A percentile compares a stretch with the other conserved stretches of the same genome.
phyloP scores from a whole-genome alignment of 202 grass and related monocot genomes.

The Setaria italica region DNA sequence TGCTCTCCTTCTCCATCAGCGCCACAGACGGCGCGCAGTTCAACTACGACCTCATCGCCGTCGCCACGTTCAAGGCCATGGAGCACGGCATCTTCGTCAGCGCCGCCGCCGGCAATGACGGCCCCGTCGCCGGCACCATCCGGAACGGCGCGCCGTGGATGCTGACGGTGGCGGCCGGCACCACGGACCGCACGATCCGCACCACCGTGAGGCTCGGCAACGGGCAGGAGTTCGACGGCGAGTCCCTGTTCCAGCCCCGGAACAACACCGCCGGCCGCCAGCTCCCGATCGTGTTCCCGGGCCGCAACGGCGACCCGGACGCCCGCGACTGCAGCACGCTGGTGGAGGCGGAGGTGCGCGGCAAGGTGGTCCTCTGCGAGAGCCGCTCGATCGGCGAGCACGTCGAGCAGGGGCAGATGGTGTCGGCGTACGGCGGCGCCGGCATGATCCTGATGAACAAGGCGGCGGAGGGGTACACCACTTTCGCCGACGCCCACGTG shows the following conservation, averaged over 20 bases:
- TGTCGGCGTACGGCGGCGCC: conserved; percentile 52
- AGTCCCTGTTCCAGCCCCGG: conserved; percentile 65
- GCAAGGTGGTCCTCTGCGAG: conserved; percentile 76
- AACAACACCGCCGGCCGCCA: conserved; percentile 37
- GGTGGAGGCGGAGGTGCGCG: conserved; percentile 38
- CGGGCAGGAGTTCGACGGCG: conserved; percentile 64
- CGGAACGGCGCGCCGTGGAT: conserved; percentile 81
- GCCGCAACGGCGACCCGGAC: conserved; percentile 37
- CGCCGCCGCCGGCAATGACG: conserved; percentile 69
- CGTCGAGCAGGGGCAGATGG: conserved; percentile 48
- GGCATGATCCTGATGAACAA: conserved; percentile 70
- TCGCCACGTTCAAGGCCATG: conserved; percentile 78
- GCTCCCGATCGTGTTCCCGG: conserved; percentile 73
- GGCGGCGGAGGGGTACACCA: conserved; percentile 60
- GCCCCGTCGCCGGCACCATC: conserved; percentile 43
- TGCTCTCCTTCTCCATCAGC: conserved; percentile 82
- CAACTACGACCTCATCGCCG: conserved; percentile 70
- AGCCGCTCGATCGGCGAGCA: conserved; percentile 42
- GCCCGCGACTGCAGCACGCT: conserved; percentile 41
- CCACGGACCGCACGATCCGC: conserved; percentile 66
- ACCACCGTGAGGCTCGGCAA: conserved; percentile 75
- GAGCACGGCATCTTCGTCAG: conserved; percentile 85
- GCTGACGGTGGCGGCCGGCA: conserved; percentile 73
- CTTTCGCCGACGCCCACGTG: conserved; percentile 62
- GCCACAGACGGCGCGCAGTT: conserved; percentile 54